These are phyloP conservation scores for Carex scoparia DNA, from an alignment of 176 grass and related monocot species.

Conservation along the genomic window DNA sequence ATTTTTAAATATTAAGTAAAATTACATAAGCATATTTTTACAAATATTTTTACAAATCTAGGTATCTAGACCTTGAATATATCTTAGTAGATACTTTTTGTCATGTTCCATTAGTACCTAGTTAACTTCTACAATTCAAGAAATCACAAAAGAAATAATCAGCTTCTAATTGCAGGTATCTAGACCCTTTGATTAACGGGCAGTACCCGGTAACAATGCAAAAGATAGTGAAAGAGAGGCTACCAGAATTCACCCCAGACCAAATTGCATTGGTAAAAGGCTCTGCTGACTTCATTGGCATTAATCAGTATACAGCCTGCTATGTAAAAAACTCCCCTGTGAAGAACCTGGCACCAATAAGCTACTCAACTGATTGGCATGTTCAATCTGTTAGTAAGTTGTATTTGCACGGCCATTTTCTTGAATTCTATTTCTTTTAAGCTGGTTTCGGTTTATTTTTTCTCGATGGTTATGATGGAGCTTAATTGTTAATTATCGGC, in stretches of 20 bases:
- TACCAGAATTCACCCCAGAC: constrained; percentile 54
- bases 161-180: constrained; percentile 36
- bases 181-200: constrained; percentile 71
- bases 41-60: too few relatives aligned
- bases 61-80: not conserved
- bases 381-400: not conserved
- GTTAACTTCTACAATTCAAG: not conserved
- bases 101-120: not conserved
- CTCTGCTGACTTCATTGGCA: constrained; percentile 32
- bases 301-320: constrained; percentile 34
- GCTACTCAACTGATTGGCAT: constrained; percentile 26
- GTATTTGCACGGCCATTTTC: not conserved
- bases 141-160: not conserved
- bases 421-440: not conserved
- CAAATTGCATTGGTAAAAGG: constrained; percentile 29
- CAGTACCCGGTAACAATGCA: constrained; percentile 69
- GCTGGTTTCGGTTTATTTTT: not conserved
- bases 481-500: too few relatives aligned
- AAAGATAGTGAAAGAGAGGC: constrained; percentile 53
- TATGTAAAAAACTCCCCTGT: not conserved
- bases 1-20: too few relatives aligned
- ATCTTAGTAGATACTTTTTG: not conserved
- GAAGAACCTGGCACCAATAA: not conserved
- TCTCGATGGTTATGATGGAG: not conserved
- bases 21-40: too few relatives aligned